Conservation (phyloP, 192 early-diverging fungal genomes). For the Entomortierella chlamydospora region DNA sequence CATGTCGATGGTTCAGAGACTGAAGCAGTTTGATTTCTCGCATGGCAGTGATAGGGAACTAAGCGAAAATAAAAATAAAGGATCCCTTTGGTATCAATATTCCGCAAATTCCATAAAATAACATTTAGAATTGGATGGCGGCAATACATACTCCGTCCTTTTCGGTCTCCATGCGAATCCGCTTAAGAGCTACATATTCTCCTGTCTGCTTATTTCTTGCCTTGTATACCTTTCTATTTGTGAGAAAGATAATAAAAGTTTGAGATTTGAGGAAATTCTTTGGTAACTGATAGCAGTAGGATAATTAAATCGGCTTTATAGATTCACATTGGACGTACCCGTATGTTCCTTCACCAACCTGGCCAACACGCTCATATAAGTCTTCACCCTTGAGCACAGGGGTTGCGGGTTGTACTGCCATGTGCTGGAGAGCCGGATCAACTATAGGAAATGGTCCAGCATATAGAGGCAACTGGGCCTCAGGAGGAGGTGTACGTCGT, state of each 20-base stretch:
- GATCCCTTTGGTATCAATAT: not conserved
- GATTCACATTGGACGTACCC: constrained; percentile 55
- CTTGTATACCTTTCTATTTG: constrained; percentile 83
- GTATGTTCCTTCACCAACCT: constrained; percentile 89
- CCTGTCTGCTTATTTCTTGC: constrained; percentile 77
- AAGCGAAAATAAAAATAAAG: not conserved
- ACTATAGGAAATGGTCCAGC: constrained; percentile 4
- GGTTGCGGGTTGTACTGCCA: not conserved
- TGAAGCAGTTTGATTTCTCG: constrained; percentile 85
- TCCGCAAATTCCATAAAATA: not conserved
- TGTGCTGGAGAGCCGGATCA: constrained; percentile 9
- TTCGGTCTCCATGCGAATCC: constrained; percentile 83
- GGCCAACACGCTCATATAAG: constrained; percentile 76
- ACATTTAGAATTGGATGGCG: too few relatives aligned
- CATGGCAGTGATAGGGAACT: constrained; percentile 90
- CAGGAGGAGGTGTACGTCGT: not conserved
- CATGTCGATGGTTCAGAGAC: constrained; percentile 74
- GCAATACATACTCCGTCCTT: constrained; percentile 73
- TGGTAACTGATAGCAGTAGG: too few relatives aligned
- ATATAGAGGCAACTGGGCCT: not conserved
- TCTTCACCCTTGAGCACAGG: constrained; percentile 58
- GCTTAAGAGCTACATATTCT: constrained; percentile 81
- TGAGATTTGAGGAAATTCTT: too few relatives aligned
- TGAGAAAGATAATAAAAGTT: not conserved
- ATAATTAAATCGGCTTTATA: too few relatives aligned